Conservation (phyloP, 1,139 yeast species). For the Magnusiomyces suaveolens region DNA sequence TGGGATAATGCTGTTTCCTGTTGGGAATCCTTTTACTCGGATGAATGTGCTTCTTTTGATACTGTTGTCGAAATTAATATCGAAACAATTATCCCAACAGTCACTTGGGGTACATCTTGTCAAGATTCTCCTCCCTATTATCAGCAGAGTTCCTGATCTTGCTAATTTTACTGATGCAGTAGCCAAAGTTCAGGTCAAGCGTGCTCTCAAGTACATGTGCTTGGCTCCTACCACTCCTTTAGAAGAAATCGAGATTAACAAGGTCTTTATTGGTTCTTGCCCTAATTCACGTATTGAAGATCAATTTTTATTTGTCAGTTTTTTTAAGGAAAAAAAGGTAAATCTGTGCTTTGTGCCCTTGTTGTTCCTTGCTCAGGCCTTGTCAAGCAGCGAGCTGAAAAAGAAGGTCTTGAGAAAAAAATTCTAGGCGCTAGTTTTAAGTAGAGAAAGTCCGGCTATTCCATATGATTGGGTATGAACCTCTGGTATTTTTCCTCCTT, state of each 20-base stretch:
- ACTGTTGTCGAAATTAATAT: slow-evolving; percentile 74
- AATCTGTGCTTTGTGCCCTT: slow-evolving; percentile 67
- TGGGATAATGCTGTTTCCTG: slow-evolving; percentile 90
- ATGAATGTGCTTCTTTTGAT: slow-evolving; percentile 83
- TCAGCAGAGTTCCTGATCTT: slow-evolving; percentile 87
- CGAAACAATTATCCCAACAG: slow-evolving; percentile 82
- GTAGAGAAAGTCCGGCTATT: slow-evolving; percentile 99
- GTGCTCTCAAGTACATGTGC: slow-evolving; percentile 90
- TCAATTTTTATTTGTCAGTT: slow-evolving; percentile 87
- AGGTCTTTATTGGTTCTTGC: slow-evolving; percentile 95
- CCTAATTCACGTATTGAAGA: slow-evolving; percentile 97
- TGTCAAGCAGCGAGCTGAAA: slow-evolving; percentile 86
- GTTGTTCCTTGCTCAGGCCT: slow-evolving; percentile 97
- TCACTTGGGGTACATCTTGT: slow-evolving; percentile 99
- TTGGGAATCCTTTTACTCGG: slow-evolving; percentile 84
- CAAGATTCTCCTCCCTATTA: slow-evolving; percentile 95
- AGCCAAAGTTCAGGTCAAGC: slow-evolving; percentile 72
- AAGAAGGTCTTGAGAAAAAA: slow-evolving; percentile 85
- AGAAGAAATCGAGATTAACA: slow-evolving; percentile 64
- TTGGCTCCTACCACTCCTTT: slow-evolving; percentile 75
- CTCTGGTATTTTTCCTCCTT: slow-evolving; percentile 91
- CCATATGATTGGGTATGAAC: slow-evolving; percentile 99
- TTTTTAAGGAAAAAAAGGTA: slow-evolving; percentile 89
- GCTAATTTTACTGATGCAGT: slow-evolving; percentile 58
- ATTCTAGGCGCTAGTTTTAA: slow-evolving; percentile 89